Percentiles rank a stretch among this genome's conserved stretches.
Conservation (phyloP, 1,284 basidiomycete genomes). For the Tylopilus orsonianus region DNA sequence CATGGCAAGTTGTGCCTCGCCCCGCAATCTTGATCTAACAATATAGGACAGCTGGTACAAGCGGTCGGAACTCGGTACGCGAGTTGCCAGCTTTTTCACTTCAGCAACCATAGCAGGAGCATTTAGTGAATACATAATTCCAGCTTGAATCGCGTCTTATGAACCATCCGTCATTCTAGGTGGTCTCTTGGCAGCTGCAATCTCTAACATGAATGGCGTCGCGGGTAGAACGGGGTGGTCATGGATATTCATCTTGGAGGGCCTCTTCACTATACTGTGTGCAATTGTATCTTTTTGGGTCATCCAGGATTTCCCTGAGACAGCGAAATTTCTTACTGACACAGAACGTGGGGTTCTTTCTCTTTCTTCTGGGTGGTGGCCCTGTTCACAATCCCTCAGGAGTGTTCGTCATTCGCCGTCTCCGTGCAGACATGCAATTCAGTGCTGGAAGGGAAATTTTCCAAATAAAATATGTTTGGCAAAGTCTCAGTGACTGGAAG, state of each 20-base stretch:
- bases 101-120: conserved; percentile 69
- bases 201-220: conserved; percentile 67
- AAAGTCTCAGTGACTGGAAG: conserved; percentile 52
- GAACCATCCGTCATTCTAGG: conserved; percentile 33
- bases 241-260: conserved; percentile 78
- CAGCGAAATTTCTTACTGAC: conserved; percentile 53
- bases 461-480: conserved; percentile 45
- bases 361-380: background rate
- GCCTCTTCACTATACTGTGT: conserved; percentile 61
- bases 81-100: conserved; percentile 65
- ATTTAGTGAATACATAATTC: conserved; percentile 49
- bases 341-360: conserved; percentile 40
- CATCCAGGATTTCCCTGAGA: conserved; percentile 60
- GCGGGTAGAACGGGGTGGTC: conserved; percentile 52
- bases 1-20: conserved; percentile 38
- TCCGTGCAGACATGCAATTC: conserved; percentile 49
- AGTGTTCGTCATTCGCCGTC: conserved; percentile 45
- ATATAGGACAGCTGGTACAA: conserved; percentile 50
- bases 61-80: conserved; percentile 58
- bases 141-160: background rate
- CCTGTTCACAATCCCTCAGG: conserved; percentile 28
- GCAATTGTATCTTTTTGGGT: conserved; percentile 54
- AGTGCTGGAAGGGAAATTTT: conserved; percentile 51
- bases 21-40: conserved; percentile 4
- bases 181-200: conserved; percentile 63